phyloP scores from a whole-genome alignment of 305 asterid species.

The Fraxinus sp. region DNA sequence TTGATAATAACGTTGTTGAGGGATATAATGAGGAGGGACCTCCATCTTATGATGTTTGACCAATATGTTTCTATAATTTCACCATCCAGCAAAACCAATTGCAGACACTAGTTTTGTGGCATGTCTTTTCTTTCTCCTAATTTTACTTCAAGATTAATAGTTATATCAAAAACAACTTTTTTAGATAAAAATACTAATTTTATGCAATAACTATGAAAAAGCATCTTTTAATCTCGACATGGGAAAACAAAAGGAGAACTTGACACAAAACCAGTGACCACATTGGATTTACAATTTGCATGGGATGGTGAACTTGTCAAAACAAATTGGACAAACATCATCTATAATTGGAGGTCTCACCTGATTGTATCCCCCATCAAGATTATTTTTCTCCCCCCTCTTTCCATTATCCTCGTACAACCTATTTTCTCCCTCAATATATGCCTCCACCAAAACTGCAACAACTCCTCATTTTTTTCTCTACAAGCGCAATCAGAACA shows the following conservation, averaged over 20 bases:
- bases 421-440: no score
- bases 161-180: no score
- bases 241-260: not conserved
- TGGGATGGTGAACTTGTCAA: not conserved
- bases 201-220: not conserved
- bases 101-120: no score
- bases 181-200: not conserved
- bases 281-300: not conserved
- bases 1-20: no score
- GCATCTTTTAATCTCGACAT: not conserved
- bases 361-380: not conserved
- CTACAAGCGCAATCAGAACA: not conserved
- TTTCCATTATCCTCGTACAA: not conserved
- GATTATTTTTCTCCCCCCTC: not conserved
- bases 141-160: no score
- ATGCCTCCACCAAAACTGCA: no score
- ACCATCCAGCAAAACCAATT: no score
- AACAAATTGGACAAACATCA: not conserved
- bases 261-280: not conserved
- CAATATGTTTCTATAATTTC: no score
- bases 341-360: not conserved
- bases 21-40: no score
- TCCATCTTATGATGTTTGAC: no score
- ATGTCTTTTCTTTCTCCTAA: no score
- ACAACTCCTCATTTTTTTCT: not conserved